phyloP scores from a whole-genome alignment of 768 basidiomycete species.

The Coprinellus aureogranulatus region DNA sequence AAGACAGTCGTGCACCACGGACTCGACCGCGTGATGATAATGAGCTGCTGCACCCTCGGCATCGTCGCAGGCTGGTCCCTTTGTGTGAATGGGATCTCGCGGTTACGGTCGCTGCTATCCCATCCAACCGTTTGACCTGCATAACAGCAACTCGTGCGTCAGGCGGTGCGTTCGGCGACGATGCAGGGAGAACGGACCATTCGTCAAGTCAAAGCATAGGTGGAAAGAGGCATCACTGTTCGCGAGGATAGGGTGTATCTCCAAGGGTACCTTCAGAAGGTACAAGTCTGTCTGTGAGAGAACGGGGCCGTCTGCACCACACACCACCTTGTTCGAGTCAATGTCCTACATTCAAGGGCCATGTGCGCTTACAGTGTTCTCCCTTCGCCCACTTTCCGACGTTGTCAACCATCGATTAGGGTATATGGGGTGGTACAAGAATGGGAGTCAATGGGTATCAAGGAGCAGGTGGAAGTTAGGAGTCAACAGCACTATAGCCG shows the following conservation, averaged over 20 bases:
- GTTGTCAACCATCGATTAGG: neutral
- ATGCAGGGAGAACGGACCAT: conserved; percentile 41
- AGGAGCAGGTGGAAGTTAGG: neutral
- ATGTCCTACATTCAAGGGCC: neutral
- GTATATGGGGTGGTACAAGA: neutral
- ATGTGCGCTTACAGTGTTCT: neutral
- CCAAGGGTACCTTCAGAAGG: conserved; percentile 65
- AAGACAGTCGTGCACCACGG: conserved; percentile 77
- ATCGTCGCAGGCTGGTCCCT: conserved; percentile 24
- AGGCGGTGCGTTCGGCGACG: neutral
- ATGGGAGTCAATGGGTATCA: no score
- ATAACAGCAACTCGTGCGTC: neutral
- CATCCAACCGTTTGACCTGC: conserved; percentile 62
- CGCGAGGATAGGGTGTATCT: conserved; percentile 71
- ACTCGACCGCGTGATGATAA: conserved; percentile 52
- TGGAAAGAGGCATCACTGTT: conserved; percentile 49
- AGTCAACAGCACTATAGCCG: neutral
- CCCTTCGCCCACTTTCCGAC: conserved; percentile 9
- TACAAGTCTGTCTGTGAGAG: conserved; percentile 80
- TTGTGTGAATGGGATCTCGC: conserved; percentile 50
- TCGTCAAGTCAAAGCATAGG: conserved; percentile 69
- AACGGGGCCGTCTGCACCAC: conserved; percentile 66
- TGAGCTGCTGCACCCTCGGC: conserved; percentile 13
- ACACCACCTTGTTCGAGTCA: neutral
- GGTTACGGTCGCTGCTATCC: conserved; percentile 56